Evolutionary conservation across 2,329 filamentous ascomycete species (phyloP).

Genomic region (Scytalidium lignicola): DNA sequence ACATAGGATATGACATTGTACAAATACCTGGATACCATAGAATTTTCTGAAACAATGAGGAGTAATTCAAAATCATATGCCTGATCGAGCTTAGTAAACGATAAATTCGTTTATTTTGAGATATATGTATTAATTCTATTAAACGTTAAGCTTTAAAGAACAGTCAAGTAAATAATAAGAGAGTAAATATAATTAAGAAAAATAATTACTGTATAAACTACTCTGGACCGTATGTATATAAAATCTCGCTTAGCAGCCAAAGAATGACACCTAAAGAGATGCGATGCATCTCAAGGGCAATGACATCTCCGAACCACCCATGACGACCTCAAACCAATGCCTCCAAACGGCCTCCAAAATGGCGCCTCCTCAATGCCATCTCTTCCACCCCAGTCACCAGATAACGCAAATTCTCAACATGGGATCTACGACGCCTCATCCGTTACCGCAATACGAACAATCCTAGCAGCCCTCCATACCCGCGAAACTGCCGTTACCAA

Average conservation of each 20-base stretch:
- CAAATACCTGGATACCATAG: background rate
- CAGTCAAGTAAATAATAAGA: no score
- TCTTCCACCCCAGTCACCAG: slow-evolving; percentile 2
- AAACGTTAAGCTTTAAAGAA: no score
- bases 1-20: background rate
- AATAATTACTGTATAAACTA: no score
- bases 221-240: no score
- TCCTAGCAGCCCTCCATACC: slow-evolving; percentile 67
- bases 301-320: slow-evolving; percentile 11
- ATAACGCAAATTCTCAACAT: slow-evolving; percentile 10
- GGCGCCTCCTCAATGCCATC: slow-evolving; percentile 15
- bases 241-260: background rate
- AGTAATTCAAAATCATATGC: no score
- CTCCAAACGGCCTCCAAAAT: slow-evolving; percentile 29
- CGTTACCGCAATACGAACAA: slow-evolving; percentile 72
- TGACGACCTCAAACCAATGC: slow-evolving; percentile 28
- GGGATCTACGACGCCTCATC: slow-evolving; percentile 65
- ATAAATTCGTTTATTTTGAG: no score
- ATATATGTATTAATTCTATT: no score
- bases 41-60: background rate
- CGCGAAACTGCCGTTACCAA: slow-evolving; percentile 71
- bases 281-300: background rate
- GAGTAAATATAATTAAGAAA: no score
- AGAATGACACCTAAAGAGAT: background rate
- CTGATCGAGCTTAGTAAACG: no score